phyloP scores from a whole-genome alignment of 768 basidiomycete genomes.

The Leccinum disarticulatum region DNA sequence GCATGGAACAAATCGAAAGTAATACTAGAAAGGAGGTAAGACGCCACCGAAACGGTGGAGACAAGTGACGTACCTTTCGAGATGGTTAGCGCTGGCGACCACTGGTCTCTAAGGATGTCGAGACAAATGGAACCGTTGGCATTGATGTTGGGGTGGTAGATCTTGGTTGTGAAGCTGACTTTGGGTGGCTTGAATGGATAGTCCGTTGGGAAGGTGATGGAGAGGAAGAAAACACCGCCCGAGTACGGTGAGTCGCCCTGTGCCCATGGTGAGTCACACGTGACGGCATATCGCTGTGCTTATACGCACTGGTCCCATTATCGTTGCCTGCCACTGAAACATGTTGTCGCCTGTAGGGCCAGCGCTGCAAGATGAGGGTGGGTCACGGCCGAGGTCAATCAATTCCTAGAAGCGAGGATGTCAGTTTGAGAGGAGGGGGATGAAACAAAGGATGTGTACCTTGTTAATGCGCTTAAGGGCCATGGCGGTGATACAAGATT shows the following conservation, averaged over 20 bases:
- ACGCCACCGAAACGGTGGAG: slow-evolving; percentile 5
- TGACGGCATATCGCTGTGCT: slow-evolving; percentile 3
- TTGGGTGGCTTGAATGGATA: slow-evolving; percentile 99
- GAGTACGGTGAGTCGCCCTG: slow-evolving; percentile 98
- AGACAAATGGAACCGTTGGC: slow-evolving; percentile 98
- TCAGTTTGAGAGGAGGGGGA: slow-evolving; percentile 6
- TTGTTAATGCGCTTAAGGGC: slow-evolving; percentile 99
- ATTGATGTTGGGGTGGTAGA: slow-evolving; percentile 99
- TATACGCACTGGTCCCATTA: slow-evolving; percentile 93
- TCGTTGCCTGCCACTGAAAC: slow-evolving; percentile 99
- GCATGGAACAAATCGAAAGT: slow-evolving; percentile 97
- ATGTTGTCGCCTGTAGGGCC: slow-evolving; percentile 97
- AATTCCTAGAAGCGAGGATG: slow-evolving; percentile 68
- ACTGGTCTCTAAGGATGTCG: slow-evolving; percentile 98
- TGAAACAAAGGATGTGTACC: slow-evolving; percentile 41
- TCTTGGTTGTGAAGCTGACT: slow-evolving; percentile 99
- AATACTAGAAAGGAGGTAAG: slow-evolving; percentile 55
- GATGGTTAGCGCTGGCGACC: slow-evolving; percentile 98
- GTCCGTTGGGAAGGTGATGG: slow-evolving; percentile 92
- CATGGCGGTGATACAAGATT: slow-evolving; percentile 47
- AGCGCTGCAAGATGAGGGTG: slow-evolving; percentile 98
- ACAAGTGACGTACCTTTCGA: slow-evolving; percentile 75
- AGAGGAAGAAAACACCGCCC: slow-evolving; percentile 98
- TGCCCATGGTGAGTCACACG: slow-evolving; percentile 27
- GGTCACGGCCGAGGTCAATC: slow-evolving; percentile 98